These are phyloP conservation scores for Trichoderma endophyticum DNA, from an alignment of 2,329 filamentous ascomycete species.

Conservation along the genomic window DNA sequence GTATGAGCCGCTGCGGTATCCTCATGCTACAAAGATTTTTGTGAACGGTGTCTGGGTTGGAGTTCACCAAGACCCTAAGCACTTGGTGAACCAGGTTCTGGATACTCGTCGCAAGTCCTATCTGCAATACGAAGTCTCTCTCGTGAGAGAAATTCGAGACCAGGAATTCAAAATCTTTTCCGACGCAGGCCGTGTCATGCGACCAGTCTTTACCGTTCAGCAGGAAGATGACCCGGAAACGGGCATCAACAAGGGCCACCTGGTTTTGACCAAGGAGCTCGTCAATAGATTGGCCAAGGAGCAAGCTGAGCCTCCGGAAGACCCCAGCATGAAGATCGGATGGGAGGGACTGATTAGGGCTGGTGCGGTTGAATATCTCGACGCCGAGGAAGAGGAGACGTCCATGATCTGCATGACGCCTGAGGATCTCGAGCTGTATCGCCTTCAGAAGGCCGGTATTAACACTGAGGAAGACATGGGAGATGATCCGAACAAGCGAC, in stretches of 20 bases:
- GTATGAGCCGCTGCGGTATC: constrained; percentile 80
- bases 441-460: constrained; percentile 65
- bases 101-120: constrained; percentile 75
- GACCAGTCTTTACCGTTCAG: constrained; percentile 90
- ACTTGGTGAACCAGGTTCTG: constrained; percentile 76
- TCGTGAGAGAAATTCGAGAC: constrained; percentile 94
- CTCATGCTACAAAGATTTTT: constrained; percentile 95
- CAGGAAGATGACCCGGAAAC: constrained; percentile 74
- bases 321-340: constrained; percentile 65
- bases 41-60: constrained; percentile 98
- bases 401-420: constrained; percentile 99
- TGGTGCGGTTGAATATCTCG: constrained; percentile 91
- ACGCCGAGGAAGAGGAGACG: constrained; percentile 97
- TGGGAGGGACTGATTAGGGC: constrained; percentile 83
- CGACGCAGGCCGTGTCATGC: constrained; percentile 90
- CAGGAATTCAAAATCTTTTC: constrained; percentile 99
- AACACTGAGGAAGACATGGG: constrained; percentile 58
- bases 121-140: constrained; percentile 87
- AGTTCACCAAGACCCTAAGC: constrained; percentile 83
- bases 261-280: constrained; percentile 82
- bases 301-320: constrained; percentile 63
- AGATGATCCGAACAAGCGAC: constrained; percentile 74
- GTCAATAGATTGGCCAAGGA: constrained; percentile 70
- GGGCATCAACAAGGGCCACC: constrained; percentile 57
- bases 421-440: constrained; percentile 81